A percentile compares a stretch with the other conserved stretches of the same genome.
These are phyloP conservation scores for Phytophthora litchii DNA, from an alignment of 352 stramenopile species.

Conservation along the genomic window DNA sequence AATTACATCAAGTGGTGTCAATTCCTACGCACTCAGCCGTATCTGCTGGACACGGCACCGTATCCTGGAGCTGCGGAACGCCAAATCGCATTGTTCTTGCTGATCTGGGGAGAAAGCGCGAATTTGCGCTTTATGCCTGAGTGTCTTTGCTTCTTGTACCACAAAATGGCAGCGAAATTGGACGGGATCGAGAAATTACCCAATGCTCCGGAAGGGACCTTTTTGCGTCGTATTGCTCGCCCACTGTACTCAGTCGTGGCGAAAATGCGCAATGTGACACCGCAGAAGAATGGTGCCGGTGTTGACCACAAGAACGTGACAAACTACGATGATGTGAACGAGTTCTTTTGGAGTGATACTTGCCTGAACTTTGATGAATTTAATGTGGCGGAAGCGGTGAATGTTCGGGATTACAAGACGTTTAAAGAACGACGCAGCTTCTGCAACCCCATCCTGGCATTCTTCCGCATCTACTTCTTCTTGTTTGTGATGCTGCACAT, in stretches of 20 bases:
- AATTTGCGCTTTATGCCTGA: slow-evolving; percentile 92
- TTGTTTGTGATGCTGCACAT: slow-evolving; percentile 83
- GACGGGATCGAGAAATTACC: slow-evolving; percentile 62
- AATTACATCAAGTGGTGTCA: slow-evolving; percentile 96
- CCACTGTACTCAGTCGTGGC: slow-evolving; percentile 81
- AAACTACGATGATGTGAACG: slow-evolving; percentile 92
- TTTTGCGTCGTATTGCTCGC: slow-evolving; percentile 72
- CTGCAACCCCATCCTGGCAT: slow-evolving; percentile 80
- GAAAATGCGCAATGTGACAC: slow-evolving; percentile 60
- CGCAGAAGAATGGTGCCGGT: slow-evolving; percentile 36
- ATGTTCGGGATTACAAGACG: slow-evolving; percentile 75
- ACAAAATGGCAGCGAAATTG: slow-evolving; percentile 78
- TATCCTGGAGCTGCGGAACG: slow-evolving; percentile 46
- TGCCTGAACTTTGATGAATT: slow-evolving; percentile 86
- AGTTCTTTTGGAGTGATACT: slow-evolving; percentile 86
- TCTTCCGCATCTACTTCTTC: slow-evolving; percentile 91
- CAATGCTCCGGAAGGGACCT: slow-evolving; percentile 71
- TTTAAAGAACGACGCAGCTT: slow-evolving; percentile 88
- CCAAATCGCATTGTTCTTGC: slow-evolving; percentile 81
- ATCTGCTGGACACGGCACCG: slow-evolving; percentile 60
- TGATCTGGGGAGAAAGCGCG: slow-evolving; percentile 86
- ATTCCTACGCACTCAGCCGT: slow-evolving; percentile 89
- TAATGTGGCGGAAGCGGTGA: slow-evolving; percentile 77
- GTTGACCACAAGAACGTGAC: slow-evolving; percentile 88
- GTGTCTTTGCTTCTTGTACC: slow-evolving; percentile 89